These are phyloP conservation scores for Acanthamoeba lenticulata DNA, from an alignment of 208 protist genomes.

Conservation along the genomic window DNA sequence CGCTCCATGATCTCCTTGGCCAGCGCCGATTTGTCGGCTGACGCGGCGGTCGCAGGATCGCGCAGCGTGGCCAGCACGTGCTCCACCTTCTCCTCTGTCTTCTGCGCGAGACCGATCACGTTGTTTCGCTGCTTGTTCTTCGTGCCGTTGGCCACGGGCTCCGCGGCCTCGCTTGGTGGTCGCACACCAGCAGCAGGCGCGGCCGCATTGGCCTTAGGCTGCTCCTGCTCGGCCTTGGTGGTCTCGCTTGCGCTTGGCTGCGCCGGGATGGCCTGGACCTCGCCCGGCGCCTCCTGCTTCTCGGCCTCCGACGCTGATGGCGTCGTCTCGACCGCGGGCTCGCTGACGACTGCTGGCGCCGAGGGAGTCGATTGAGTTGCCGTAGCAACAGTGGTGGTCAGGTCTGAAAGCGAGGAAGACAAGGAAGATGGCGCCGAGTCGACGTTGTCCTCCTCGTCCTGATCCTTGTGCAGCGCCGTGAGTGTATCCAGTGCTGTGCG, in stretches of 20 bases:
- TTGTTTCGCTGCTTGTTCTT: neutral
- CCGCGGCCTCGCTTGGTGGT: neutral
- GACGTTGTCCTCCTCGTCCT: neutral
- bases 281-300: too few relatives aligned
- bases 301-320: too few relatives aligned
- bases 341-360: too few relatives aligned
- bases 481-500: neutral
- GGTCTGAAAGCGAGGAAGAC: neutral
- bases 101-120: neutral
- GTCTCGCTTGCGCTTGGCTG: too few relatives aligned
- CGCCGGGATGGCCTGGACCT: too few relatives aligned
- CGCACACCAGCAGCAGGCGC: too few relatives aligned
- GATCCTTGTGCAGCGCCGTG: neutral
- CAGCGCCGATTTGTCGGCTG: neutral
- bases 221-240: too few relatives aligned
- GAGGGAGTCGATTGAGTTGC: too few relatives aligned
- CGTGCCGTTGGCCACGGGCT: neutral
- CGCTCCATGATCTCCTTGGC: conserved; percentile 22
- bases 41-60: neutral
- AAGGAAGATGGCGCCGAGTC: neutral
- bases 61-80: neutral
- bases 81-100: neutral
- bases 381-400: neutral
- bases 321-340: too few relatives aligned
- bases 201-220: too few relatives aligned